phyloP scores from a whole-genome alignment of 2,329 filamentous ascomycete species.

The Pseudogymnoascus sp. region DNA sequence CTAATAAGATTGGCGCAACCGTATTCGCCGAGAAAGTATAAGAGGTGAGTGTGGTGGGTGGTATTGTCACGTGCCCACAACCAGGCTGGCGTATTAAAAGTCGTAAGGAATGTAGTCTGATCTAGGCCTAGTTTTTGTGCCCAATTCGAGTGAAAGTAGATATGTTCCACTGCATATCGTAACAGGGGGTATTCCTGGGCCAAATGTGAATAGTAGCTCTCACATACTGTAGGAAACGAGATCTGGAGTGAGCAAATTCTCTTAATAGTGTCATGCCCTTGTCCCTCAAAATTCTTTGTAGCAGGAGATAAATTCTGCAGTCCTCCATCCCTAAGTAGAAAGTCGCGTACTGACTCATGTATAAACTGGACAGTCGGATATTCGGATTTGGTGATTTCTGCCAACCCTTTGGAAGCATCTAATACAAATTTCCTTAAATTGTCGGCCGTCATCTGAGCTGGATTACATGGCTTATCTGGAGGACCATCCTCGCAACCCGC shows the following conservation, averaged over 20 bases:
- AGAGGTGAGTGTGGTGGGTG: conserved; percentile 20
- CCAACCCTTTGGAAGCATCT: conserved; percentile 36
- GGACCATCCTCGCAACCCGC: conserved; percentile 20
- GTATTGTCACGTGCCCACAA: conserved; percentile 24
- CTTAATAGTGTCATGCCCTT: conserved; percentile 24
- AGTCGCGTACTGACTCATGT: conserved; percentile 34
- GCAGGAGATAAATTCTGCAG: conserved; percentile 23
- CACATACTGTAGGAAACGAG: too few relatives aligned
- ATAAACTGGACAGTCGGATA: conserved; percentile 33
- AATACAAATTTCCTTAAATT: conserved; percentile 30
- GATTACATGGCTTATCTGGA: neutral
- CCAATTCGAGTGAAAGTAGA: conserved; percentile 33
- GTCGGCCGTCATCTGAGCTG: conserved; percentile 20
- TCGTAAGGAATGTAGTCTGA: conserved; percentile 26
- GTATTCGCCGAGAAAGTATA: conserved; percentile 30
- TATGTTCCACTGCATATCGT: conserved; percentile 32
- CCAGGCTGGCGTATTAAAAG: conserved; percentile 24
- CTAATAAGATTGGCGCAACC: conserved; percentile 14
- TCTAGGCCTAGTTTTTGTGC: conserved; percentile 23
- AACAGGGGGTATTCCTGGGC: conserved; percentile 36
- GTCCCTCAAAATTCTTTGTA: conserved; percentile 21
- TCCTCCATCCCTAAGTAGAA: conserved; percentile 31
- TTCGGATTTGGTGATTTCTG: conserved; percentile 29
- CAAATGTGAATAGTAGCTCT: too few relatives aligned
- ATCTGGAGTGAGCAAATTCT: conserved; percentile 25